phyloP scores from a whole-genome alignment of 345 rosid species.

The Corymbia maculata region DNA sequence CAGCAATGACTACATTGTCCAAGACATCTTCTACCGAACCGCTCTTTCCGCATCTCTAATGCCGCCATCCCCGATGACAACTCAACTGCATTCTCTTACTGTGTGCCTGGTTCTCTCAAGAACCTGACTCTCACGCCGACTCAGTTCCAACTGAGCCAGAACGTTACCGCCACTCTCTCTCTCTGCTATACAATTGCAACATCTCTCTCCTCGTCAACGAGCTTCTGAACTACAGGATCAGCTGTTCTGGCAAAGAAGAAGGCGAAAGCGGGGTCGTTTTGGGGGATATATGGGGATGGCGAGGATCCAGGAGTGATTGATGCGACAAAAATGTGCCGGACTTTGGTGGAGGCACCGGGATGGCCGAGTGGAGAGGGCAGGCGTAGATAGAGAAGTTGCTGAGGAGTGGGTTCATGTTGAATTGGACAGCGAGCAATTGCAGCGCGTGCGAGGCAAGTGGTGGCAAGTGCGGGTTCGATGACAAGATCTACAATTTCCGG shows the following conservation, averaged over 20 bases:
- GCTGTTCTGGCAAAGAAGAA: not conserved
- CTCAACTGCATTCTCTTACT: not conserved
- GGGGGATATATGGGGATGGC: constrained; percentile 4
- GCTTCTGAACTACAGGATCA: not conserved
- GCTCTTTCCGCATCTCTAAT: constrained; percentile 23
- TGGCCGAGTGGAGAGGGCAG: not conserved
- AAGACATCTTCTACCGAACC: constrained; percentile 12
- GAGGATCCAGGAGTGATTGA: constrained; percentile 5
- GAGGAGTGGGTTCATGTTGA: constrained; percentile 22
- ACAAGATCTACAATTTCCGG: not conserved
- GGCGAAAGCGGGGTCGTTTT: not conserved
- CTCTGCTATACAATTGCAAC: constrained; percentile 16
- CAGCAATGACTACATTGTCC: constrained; percentile 2
- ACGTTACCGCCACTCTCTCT: not conserved
- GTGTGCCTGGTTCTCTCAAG: not conserved
- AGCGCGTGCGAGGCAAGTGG: constrained; percentile 11
- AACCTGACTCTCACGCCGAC: constrained; percentile 11
- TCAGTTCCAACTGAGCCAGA: not conserved
- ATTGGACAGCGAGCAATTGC: constrained; percentile 34
- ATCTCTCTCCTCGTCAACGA: not conserved
- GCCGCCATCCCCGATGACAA: not conserved
- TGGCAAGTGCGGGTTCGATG: constrained; percentile 38
- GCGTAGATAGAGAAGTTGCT: not conserved
- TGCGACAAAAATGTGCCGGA: constrained; percentile 7
- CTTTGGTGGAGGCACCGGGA: constrained; percentile 7